Evolutionary conservation across 768 basidiomycete species (phyloP), one percentile per base, ranked within the genome.

Genomic region (Macrolepiota fuliginosa): DNA sequence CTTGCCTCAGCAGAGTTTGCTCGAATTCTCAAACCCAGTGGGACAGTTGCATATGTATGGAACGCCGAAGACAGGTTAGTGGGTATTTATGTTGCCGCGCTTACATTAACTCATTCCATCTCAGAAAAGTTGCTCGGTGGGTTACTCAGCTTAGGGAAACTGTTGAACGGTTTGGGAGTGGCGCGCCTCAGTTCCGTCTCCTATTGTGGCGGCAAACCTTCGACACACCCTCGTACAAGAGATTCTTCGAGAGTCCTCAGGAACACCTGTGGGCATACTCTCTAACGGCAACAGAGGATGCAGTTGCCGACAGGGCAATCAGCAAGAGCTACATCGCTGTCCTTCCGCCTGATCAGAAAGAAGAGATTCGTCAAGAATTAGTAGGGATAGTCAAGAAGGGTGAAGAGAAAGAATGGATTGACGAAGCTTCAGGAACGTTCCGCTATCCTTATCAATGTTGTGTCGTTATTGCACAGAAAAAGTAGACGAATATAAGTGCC

Each of bases 261-360:
- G 85, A 91, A 68, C 77, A 80, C 63, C 67, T 73, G 29, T 90
- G 85, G 81, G 59, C 68, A 1, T 87, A 88, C 67, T 66, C 72
- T 4, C 71, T 90, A 12, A 76, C 77, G 5, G 79, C 83, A 0
- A 87, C 83, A 1, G 74, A 80, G 32, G 77, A 90, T 11, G 76
- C 77, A n/a, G 85, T 82, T 6, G 74, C 91, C 39, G 79, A 92
- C 57, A 79, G 94, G 54, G 87, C 87, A 1, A 78, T 79, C 62
- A 93, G 87, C 74, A 97, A 96, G 77, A 94, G 92, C 65, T 97
- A 95, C 72, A 85, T 95, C 47, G 80, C 89, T 0, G 72, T 88
- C 22, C 77, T 89, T 39, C 74, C 81, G 2, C 82, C 81, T 1
- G 81, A 81, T 19, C 81, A 86, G 66, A 89, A 83, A 72, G 71